Evolutionary conservation across 139 green algal genomes (phyloP).

Genomic region (Auxenochlorella protothecoides): DNA sequence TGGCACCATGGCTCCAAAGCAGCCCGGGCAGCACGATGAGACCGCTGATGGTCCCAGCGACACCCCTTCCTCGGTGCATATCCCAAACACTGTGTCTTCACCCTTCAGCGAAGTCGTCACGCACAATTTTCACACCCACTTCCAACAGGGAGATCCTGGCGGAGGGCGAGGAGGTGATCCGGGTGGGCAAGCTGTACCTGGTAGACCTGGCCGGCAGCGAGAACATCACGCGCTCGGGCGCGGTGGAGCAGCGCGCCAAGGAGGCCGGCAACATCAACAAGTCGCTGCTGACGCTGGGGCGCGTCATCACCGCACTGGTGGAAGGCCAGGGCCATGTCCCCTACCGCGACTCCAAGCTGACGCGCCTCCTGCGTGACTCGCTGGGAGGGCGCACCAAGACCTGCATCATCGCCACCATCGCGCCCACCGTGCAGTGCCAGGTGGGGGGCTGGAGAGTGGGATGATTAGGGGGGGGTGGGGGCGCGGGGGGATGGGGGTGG

Average conservation of each 20-base stretch:
- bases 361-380: slow-evolving; percentile 88
- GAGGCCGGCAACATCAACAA: slow-evolving; percentile 98
- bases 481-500: not conserved
- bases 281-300: slow-evolving; percentile 85
- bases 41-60: not conserved
- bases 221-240: slow-evolving; percentile 85
- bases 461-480: not conserved
- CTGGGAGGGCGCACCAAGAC: slow-evolving; percentile 80
- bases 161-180: slow-evolving; percentile 95
- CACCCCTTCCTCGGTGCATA: slow-evolving; percentile 13
- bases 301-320: slow-evolving; percentile 93
- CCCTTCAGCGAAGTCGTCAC: too few relatives aligned
- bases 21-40: too few relatives aligned
- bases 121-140: too few relatives aligned
- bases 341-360: slow-evolving; percentile 95
- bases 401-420: slow-evolving; percentile 98
- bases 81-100: slow-evolving; percentile 10
- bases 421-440: slow-evolving; percentile 61
- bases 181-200: slow-evolving; percentile 96
- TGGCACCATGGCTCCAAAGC: not conserved
- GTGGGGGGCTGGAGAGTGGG: not conserved
- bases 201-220: slow-evolving; percentile 95
- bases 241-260: slow-evolving; percentile 72
- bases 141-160: slow-evolving; percentile 61
- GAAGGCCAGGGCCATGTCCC: slow-evolving; percentile 53